Percentiles rank a stretch among this genome's conserved stretches.
Evolutionary conservation across 2,329 filamentous ascomycete species (phyloP).

Genomic region (Nectriaceae sp.): DNA sequence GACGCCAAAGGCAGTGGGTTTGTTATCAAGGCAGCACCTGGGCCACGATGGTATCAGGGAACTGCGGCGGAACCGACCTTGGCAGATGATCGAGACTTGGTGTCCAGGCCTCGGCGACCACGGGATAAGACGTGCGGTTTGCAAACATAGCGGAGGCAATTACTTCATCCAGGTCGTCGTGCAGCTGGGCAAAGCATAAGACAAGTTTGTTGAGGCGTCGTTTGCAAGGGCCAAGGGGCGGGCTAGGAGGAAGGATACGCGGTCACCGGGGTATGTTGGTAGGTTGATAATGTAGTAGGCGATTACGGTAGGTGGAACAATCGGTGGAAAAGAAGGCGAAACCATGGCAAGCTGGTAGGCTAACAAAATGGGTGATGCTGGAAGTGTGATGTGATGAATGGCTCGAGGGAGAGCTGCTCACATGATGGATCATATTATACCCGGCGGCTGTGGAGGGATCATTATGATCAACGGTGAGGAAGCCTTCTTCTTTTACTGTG

Average conservation of each 20-base stretch:
- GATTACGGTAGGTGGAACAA: background rate
- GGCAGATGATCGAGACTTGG: too few species aligned
- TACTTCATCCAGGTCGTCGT: background rate
- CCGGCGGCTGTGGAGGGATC: background rate
- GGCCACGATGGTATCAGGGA: too few species aligned
- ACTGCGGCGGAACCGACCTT: too few species aligned
- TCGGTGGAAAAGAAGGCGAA: background rate
- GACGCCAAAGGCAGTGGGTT: too few species aligned
- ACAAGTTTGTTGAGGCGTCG: background rate
- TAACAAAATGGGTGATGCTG: background rate
- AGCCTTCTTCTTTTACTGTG: background rate
- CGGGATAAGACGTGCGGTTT: conserved; percentile 1
- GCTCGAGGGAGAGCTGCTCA: conserved; percentile 19
- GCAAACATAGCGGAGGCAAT: conserved; percentile 3
- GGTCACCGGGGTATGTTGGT: background rate
- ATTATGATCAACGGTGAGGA: background rate
- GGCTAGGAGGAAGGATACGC: background rate
- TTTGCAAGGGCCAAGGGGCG: background rate
- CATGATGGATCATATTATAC: conserved; percentile 18
- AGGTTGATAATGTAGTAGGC: background rate
- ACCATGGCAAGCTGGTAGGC: background rate
- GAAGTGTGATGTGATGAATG: conserved; percentile 10
- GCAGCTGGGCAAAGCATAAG: background rate
- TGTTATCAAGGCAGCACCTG: too few species aligned
- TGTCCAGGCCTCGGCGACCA: too few species aligned